These are phyloP conservation scores for Calcarisporium arbuscula DNA, from an alignment of 2,329 filamentous ascomycete genomes.

Conservation along the genomic window DNA sequence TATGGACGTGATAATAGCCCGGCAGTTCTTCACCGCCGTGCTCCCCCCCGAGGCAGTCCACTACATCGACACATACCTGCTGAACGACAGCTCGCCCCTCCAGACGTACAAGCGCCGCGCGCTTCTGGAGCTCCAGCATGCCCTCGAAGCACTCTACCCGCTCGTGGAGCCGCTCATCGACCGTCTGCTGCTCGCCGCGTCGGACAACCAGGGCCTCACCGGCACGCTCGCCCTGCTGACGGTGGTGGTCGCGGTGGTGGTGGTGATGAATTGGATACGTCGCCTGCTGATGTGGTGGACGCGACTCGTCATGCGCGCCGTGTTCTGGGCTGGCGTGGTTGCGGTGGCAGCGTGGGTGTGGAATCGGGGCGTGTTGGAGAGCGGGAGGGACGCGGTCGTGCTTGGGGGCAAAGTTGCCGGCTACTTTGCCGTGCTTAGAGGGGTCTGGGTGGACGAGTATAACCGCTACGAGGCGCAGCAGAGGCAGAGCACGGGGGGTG, in stretches of 20 bases:
- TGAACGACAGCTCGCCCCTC: conserved; percentile 39
- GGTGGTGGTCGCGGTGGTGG: conserved; percentile 46
- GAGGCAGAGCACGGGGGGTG: conserved; percentile 16
- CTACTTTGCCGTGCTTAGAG: conserved; percentile 41
- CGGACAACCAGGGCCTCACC: conserved; percentile 27
- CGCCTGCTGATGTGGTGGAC: conserved; percentile 74
- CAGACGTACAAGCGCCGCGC: conserved; percentile 32
- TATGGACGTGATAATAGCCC: conserved; percentile 26
- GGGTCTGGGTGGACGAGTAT: conserved; percentile 53
- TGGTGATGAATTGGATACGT: conserved; percentile 65
- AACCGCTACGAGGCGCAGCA: conserved; percentile 47
- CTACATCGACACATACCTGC: conserved; percentile 39
- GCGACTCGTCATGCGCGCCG: conserved; percentile 53
- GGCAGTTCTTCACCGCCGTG: conserved; percentile 31
- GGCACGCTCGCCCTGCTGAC: conserved; percentile 26
- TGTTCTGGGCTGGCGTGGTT: conserved; percentile 57
- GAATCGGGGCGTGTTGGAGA: conserved; percentile 60
- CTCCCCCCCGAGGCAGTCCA: conserved; percentile 39
- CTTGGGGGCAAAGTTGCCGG: conserved; percentile 36
- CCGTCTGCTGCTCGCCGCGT: conserved; percentile 25
- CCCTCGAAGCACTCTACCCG: conserved; percentile 29
- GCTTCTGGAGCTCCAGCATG: conserved; percentile 19
- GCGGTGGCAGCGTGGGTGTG: conserved; percentile 50
- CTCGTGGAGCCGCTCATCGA: conserved; percentile 37
- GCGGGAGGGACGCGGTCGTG: conserved; percentile 50